Percentiles rank a stretch among this genome's conserved stretches.
Evolutionary conservation across 1,284 basidiomycete genomes (phyloP).

Genomic region (Blastosporella zonata): DNA sequence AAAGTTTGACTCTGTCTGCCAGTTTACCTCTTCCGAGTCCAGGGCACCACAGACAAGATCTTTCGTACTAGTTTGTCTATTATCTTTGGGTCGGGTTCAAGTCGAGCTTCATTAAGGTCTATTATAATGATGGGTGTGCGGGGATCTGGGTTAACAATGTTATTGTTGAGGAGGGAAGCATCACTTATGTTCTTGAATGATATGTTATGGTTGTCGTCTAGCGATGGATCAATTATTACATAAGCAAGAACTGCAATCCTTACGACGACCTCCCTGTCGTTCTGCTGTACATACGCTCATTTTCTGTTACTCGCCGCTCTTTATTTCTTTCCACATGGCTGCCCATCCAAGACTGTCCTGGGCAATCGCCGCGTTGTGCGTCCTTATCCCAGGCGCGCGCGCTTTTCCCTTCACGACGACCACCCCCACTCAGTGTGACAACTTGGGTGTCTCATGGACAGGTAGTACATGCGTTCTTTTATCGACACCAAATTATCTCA

Average conservation of each 20-base stretch:
- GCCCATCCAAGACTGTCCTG: slow-evolving; percentile 14
- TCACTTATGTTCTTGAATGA: neutral
- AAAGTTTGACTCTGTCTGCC: neutral
- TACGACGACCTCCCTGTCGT: slow-evolving; percentile 6
- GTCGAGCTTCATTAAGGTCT: no score
- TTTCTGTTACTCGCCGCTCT: slow-evolving; percentile 14
- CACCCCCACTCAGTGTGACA: slow-evolving; percentile 56
- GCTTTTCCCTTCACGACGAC: slow-evolving; percentile 55
- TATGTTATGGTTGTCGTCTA: no score
- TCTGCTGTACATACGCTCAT: slow-evolving; percentile 13
- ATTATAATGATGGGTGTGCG: no score
- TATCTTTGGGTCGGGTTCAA: no score
- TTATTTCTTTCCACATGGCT: slow-evolving; percentile 18
- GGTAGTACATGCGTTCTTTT: slow-evolving; percentile 46
- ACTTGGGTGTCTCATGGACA: slow-evolving; percentile 57
- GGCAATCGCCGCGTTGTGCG: slow-evolving; percentile 15
- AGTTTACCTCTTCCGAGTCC: neutral
- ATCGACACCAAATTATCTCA: neutral
- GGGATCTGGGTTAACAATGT: no score
- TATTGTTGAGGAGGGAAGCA: no score
- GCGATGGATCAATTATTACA: slow-evolving; percentile 14
- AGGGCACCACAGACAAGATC: neutral
- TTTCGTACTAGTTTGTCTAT: neutral
- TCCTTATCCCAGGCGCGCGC: slow-evolving; percentile 24
- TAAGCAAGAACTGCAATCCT: slow-evolving; percentile 8